Base-by-base conservation (phyloP, 2,329 filamentous ascomycete genomes). In the Arthroderma uncinatum region DNA sequence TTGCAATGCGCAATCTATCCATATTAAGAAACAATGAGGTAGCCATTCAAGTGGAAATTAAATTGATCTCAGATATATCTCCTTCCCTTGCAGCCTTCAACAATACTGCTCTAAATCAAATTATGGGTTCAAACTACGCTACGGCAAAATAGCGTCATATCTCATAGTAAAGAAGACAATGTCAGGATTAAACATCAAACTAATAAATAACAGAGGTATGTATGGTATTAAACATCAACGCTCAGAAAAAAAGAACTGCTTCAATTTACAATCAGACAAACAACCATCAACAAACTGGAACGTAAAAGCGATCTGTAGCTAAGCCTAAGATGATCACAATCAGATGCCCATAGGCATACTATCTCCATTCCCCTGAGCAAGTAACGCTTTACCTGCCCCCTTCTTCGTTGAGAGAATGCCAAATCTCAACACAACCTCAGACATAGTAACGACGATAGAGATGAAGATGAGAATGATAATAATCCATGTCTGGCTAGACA, bases 401-500 rank as follows among this genome's bases (percentile, higher is more conserved):
- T 39, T 36, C 25, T 53, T 53, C 8, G 59, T 47, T 5, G 71
- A 69, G 54, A 95, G 74, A 56, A 95, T 86, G 28, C 79, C 84
- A 67, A 97, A 97, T 5, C 93, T 81, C 54, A 98, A 76, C 56
- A 86, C 82, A 7, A 97, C 92, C 73, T 98, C 93, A 2, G 86
- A 85, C 54, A 89, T 86, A 1, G 93, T 97, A 55, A 98, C 89
- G 55, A 90, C 77, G 66, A 98, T 97, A 68, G 86, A 92, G 63
- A 97, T 77, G 50, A 94, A 73, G 68, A 98, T 98, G 48, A 98
- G 81, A 48, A 95, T 79, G 66, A 98, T 98, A 71, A 97, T 86
- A 71, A 98, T 97, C 92, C 92, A 97, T 0, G 93, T 98, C 69
- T 96, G 95, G 63, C 81, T 79, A 64, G 89, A 95, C 87, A 96